A percentile compares a stretch with the other conserved stretches of the same genome.
phyloP scores from a whole-genome alignment of 192 early-diverging fungal genomes.

The Entophlyctis helioformis region DNA sequence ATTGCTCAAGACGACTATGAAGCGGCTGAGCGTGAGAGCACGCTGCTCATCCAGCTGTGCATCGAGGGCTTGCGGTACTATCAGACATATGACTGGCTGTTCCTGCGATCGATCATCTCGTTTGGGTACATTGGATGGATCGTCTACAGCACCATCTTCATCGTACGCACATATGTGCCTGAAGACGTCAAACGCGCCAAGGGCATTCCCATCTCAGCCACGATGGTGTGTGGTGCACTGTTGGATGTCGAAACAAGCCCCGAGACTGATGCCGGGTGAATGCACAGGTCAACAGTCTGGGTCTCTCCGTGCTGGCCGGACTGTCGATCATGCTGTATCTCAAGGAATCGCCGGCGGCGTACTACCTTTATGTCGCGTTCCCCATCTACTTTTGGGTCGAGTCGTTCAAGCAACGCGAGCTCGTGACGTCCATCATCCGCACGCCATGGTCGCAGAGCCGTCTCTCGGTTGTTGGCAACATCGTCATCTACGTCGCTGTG shows the following conservation, averaged over 20 bases:
- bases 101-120: constrained; percentile 69
- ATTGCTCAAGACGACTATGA: constrained; percentile 51
- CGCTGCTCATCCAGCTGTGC: constrained; percentile 46
- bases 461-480: no score
- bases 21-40: constrained; percentile 57
- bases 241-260: no score
- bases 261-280: no score
- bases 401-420: constrained; percentile 6
- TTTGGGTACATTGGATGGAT: constrained; percentile 89
- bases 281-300: no score
- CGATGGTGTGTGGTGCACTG: no score
- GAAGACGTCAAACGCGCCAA: no score
- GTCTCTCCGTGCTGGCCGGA: no score
- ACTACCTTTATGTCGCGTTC: constrained; percentile 86
- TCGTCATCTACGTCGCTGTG: constrained; percentile 42
- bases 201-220: no score
- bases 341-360: constrained; percentile 68
- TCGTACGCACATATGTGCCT: constrained; percentile 57
- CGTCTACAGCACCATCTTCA: constrained; percentile 66
- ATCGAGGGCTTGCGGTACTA: constrained; percentile 85
- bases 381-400: constrained; percentile 68
- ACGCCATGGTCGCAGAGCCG: background rate
- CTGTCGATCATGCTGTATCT: constrained; percentile 52
- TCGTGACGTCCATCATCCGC: constrained; percentile 4
- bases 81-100: constrained; percentile 95